phyloP scores from a whole-genome alignment of 352 stramenopile genomes.

The Phytophthora citricola region DNA sequence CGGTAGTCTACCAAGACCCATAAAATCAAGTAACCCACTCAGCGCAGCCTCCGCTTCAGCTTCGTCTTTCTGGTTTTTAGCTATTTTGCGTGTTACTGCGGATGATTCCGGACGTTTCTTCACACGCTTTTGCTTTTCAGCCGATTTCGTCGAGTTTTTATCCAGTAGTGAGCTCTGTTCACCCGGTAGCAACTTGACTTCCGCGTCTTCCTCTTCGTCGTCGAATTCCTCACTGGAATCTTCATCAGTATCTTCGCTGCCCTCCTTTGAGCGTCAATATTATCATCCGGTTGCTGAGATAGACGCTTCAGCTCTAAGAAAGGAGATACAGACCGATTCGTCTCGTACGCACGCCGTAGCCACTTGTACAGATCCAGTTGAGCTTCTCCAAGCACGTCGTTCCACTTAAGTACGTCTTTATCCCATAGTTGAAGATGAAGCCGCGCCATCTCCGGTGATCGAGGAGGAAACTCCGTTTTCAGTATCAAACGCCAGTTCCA shows the following conservation, averaged over 20 bases:
- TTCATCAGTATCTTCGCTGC: not conserved
- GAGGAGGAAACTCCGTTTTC: slow-evolving; percentile 79
- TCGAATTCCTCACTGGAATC: slow-evolving; percentile 1
- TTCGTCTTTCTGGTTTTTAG: slow-evolving; percentile 55
- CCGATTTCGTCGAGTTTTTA: too few relatives aligned
- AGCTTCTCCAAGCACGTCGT: slow-evolving; percentile 89
- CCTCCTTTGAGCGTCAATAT: not conserved
- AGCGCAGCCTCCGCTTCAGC: slow-evolving; percentile 64
- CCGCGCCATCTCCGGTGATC: slow-evolving; percentile 80
- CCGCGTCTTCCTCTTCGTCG: slow-evolving; percentile 18
- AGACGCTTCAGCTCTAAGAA: slow-evolving; percentile 70
- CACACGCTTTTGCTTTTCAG: not conserved
- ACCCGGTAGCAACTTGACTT: slow-evolving; percentile 5
- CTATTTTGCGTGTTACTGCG: slow-evolving; percentile 19
- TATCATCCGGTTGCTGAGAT: slow-evolving; percentile 3
- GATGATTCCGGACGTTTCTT: slow-evolving; percentile 23
- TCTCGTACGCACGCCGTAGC: slow-evolving; percentile 70
- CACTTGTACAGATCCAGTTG: slow-evolving; percentile 89
- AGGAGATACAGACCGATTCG: slow-evolving; percentile 58
- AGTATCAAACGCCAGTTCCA: slow-evolving; percentile 95
- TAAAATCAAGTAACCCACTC: slow-evolving; percentile 71
- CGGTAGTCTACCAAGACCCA: slow-evolving; percentile 74
- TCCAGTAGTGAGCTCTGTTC: not conserved
- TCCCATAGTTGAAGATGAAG: slow-evolving; percentile 94
- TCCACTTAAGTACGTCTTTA: slow-evolving; percentile 93